Evolutionary conservation across 1,139 yeast species (phyloP).

Genomic region (Candida glucosophila): DNA sequence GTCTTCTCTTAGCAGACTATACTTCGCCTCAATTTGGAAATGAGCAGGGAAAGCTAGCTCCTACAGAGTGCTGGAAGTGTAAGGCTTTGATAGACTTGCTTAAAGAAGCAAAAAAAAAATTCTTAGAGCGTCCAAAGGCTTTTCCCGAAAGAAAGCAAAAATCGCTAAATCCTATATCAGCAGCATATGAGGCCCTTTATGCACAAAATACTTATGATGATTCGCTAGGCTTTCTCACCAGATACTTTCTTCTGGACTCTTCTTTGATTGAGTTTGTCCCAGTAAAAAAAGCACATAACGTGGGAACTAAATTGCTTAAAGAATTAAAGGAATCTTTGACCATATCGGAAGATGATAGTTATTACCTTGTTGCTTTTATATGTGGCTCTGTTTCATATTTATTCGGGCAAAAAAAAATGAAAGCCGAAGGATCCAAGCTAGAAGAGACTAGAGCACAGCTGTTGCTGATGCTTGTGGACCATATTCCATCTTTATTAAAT

Average conservation of each 20-base stretch:
- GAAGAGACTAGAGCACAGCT: slow-evolving; percentile 12
- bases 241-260: slow-evolving; percentile 34
- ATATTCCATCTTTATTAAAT: slow-evolving; percentile 15
- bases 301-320: slow-evolving; percentile 11
- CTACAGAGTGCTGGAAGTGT: slow-evolving; percentile 25
- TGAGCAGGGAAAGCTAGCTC: slow-evolving; percentile 16
- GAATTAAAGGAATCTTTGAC: slow-evolving; percentile 17
- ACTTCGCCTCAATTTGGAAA: slow-evolving; percentile 12
- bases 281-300: slow-evolving; percentile 7
- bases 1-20: slow-evolving; percentile 14
- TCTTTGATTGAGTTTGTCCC: slow-evolving; percentile 20
- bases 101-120: neutral
- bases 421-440: slow-evolving; percentile 7
- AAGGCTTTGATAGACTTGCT: slow-evolving; percentile 25
- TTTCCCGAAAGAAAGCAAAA: neutral
- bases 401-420: slow-evolving; percentile 9
- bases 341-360: slow-evolving; percentile 9
- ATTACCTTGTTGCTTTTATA: slow-evolving; percentile 17
- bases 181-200: slow-evolving; percentile 12
- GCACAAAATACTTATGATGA: slow-evolving; percentile 12
- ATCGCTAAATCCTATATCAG: slow-evolving; percentile 3
- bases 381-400: slow-evolving; percentile 18
- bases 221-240: slow-evolving; percentile 27
- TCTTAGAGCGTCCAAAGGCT: neutral
- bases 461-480: slow-evolving; percentile 15